These are phyloP conservation scores for Rhododendron vialii DNA, from an alignment of 148 eudicot species.

Conservation along the genomic window DNA sequence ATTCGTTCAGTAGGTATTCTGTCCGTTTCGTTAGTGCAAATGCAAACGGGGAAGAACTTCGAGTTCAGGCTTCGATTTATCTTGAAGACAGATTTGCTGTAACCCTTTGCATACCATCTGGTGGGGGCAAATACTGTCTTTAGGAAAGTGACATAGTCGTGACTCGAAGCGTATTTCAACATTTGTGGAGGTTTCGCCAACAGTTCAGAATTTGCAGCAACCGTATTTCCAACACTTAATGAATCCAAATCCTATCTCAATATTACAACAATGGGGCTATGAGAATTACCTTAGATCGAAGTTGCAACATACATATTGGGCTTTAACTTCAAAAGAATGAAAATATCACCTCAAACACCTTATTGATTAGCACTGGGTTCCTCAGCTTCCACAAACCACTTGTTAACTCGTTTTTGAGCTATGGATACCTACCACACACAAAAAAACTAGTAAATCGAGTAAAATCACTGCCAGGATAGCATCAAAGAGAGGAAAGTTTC, in stretches of 20 bases:
- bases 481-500: neutral
- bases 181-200: no score
- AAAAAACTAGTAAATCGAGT: neutral
- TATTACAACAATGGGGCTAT: neutral
- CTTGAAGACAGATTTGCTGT: no score
- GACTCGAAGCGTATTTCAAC: no score
- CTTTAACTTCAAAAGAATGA: neutral
- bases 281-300: neutral
- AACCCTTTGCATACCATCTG: no score
- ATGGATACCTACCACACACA: constrained; percentile 24
- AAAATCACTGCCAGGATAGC: neutral
- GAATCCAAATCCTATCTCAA: neutral
- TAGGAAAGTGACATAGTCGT: no score
- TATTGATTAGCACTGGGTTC: neutral
- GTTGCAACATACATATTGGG: neutral
- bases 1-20: no score
- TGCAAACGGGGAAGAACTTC: no score
- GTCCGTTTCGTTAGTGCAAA: no score
- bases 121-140: no score
- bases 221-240: neutral
- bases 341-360: neutral
- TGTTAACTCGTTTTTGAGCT: constrained; percentile 26
- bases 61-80: no score
- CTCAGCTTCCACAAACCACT: constrained; percentile 30
- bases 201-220: no score